These are phyloP conservation scores for Priceomyces fermenticarens DNA, from an alignment of 805 yeast species.

Conservation along the genomic window DNA sequence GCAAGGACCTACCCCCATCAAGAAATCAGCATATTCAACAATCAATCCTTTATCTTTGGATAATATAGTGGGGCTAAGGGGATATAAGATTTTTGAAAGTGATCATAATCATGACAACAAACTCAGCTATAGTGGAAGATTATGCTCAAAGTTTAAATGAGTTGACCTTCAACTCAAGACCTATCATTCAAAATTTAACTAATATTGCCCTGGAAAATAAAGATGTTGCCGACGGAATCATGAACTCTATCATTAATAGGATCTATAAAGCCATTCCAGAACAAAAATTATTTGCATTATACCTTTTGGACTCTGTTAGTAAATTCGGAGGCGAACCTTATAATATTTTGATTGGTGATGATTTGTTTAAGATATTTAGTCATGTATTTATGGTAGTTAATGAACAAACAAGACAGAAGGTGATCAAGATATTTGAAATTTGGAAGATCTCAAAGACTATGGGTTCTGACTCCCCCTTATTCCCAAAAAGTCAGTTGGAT, in stretches of 20 bases:
- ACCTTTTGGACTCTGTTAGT: slow-evolving; percentile 85
- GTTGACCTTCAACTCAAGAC: slow-evolving; percentile 83
- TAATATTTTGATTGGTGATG: slow-evolving; percentile 69
- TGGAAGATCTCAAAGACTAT: slow-evolving; percentile 74
- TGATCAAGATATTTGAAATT: slow-evolving; percentile 77
- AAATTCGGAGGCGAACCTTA: slow-evolving; percentile 91
- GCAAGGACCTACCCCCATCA: too few relatives aligned
- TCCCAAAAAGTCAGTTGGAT: slow-evolving; percentile 65
- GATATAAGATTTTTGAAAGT: too few relatives aligned
- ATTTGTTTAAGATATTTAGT: slow-evolving; percentile 66
- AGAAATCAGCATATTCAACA: too few relatives aligned
- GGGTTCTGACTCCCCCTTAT: slow-evolving; percentile 62
- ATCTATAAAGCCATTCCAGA: slow-evolving; percentile 74
- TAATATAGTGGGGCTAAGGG: too few relatives aligned
- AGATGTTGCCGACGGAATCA: slow-evolving; percentile 71
- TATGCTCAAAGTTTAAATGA: slow-evolving; percentile 70
- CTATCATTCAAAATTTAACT: slow-evolving; percentile 83
- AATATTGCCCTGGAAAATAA: slow-evolving; percentile 83
- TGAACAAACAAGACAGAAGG: slow-evolving; percentile 68
- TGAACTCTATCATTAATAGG: slow-evolving; percentile 70
- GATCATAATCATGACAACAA: slow-evolving; percentile 4
- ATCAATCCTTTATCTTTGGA: too few relatives aligned
- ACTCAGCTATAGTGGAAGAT: slow-evolving; percentile 39
- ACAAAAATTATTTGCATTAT: slow-evolving; percentile 80
- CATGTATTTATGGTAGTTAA: slow-evolving; percentile 76